Evolutionary conservation across 1,284 basidiomycete species (phyloP).

Genomic region (Earliella scabrosa): DNA sequence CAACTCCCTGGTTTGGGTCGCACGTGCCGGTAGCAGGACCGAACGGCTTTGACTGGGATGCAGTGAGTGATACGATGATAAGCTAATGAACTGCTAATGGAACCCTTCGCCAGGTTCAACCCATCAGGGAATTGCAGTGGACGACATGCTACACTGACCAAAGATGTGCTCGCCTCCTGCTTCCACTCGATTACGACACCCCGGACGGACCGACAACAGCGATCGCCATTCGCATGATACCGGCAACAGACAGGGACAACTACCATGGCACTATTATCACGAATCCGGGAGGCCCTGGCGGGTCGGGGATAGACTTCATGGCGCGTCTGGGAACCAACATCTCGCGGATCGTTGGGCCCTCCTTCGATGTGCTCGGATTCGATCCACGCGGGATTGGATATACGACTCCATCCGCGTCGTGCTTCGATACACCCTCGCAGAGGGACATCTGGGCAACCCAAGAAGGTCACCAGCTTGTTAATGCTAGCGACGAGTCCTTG

Average conservation of each 20-base stretch:
- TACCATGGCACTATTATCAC: conserved; percentile 52
- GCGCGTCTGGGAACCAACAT: conserved; percentile 33
- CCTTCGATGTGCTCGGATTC: conserved; percentile 42
- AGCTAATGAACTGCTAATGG: no score
- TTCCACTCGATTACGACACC: conserved; percentile 43
- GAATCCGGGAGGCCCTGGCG: conserved; percentile 59
- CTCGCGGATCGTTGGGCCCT: conserved; percentile 42
- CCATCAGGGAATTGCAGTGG: conserved; percentile 24
- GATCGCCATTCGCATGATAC: conserved; percentile 41
- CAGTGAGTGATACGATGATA: no score
- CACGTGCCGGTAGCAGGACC: no score
- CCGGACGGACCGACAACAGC: conserved; percentile 32
- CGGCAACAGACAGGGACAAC: conserved; percentile 26
- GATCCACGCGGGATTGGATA: conserved; percentile 39
- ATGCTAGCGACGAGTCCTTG: conserved; percentile 12
- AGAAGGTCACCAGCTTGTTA: background rate
- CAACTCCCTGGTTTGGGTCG: no score
- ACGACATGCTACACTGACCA: conserved; percentile 25
- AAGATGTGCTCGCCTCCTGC: conserved; percentile 28
- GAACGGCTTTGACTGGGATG: no score
- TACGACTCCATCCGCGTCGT: conserved; percentile 18
- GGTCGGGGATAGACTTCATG: conserved; percentile 46
- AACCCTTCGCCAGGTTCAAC: conserved; percentile 10
- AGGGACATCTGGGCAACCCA: conserved; percentile 10
- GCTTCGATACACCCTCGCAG: conserved; percentile 21